These are phyloP conservation scores for Cryphonectria nitschkei DNA, from an alignment of 2,329 filamentous ascomycete species.

Conservation along the genomic window DNA sequence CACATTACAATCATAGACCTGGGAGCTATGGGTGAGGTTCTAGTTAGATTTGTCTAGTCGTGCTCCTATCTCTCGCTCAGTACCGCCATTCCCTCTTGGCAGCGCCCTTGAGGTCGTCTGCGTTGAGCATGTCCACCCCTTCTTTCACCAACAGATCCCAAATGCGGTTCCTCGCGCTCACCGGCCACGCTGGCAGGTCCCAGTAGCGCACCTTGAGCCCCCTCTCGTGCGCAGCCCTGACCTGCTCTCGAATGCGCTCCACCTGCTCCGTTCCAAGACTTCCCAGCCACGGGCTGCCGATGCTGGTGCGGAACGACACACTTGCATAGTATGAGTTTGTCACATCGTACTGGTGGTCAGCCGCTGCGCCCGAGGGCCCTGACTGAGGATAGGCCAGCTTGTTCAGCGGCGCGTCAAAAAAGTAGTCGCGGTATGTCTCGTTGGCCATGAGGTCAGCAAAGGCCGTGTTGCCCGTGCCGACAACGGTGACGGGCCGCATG, in stretches of 20 bases:
- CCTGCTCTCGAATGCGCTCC: constrained; percentile 47
- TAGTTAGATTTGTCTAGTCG: not conserved
- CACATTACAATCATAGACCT: too few species aligned
- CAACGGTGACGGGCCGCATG: constrained; percentile 65
- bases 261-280: constrained; percentile 51
- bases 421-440: constrained; percentile 60
- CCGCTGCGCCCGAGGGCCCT: not conserved
- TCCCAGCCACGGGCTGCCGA: constrained; percentile 55
- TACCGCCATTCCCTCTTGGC: constrained; percentile 44
- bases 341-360: constrained; percentile 45
- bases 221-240: constrained; percentile 53
- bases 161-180: constrained; percentile 55
- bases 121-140: constrained; percentile 64
- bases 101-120: constrained; percentile 59
- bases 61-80: not conserved
- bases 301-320: constrained; percentile 54
- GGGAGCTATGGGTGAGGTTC: not conserved
- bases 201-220: constrained; percentile 64
- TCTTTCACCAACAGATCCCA: constrained; percentile 60
- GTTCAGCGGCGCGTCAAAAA: constrained; percentile 68
- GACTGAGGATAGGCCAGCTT: constrained; percentile 35
- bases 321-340: constrained; percentile 71
- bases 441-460: constrained; percentile 60
- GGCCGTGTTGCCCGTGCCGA: constrained; percentile 68
- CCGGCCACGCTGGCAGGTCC: constrained; percentile 62